Base-by-base conservation (phyloP, 1,284 basidiomycete species). In the Tylopilus microsporus region DNA sequence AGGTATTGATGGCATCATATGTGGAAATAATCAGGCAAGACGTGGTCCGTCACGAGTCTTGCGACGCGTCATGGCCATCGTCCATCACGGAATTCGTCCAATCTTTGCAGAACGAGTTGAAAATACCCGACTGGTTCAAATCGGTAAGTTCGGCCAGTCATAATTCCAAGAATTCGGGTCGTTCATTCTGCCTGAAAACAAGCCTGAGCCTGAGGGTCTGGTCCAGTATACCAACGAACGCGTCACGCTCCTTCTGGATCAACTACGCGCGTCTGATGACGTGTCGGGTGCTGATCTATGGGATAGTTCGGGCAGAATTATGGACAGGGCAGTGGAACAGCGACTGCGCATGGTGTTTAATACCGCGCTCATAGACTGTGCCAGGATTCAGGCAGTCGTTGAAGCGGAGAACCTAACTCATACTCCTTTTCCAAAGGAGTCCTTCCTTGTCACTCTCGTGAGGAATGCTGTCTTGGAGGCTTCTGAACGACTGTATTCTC, bases 1-100 rank as follows among this genome's bases (percentile, higher is more conserved):
- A n/a, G 13, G 6, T 46, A 8, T 30, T 21, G 16, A 55, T 55
- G 54, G 32, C 47, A 37, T 43, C 41, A 15, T 55, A 55, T 8
- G 13, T 18, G 18, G 48, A 36, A 11, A 39, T 50, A 75, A 21
- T 61, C 34, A 45, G 36, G 32, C 18, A 58, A 47, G 60, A 61
- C 51, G 48, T 53, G 1, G 18, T 8, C 41, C 18, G 10, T 37
- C 60, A 58, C 41, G 6, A 18, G 2, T n/a, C 32, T 9, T 32
- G 9, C n/a, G 49, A 62, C 30, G 16, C 36, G 19, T 48, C 19
- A 16, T 51, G 52, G 41, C 60, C 54, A 34, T 6, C 32, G 1
- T 10, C 15, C 16, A 4, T 62, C 25, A 48, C 41, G 10, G n/a
- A 41, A 21, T 39, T 59, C 18, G 34, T 48, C 11, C 52, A 18